Conservation (phyloP, 768 basidiomycete species). For the Termitomyces sp. region DNA sequence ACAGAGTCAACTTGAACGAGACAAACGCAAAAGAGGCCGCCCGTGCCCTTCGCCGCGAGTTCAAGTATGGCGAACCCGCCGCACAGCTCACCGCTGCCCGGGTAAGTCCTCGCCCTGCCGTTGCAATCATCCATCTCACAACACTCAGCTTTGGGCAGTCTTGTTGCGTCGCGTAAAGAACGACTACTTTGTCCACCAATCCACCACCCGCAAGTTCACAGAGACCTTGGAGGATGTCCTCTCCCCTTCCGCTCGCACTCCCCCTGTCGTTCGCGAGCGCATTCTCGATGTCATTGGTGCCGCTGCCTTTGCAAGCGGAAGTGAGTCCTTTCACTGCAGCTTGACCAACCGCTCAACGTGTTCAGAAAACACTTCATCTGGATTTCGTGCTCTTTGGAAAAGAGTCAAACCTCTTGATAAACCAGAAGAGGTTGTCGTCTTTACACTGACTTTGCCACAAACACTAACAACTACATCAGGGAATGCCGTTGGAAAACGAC, state of each 20-base stretch:
- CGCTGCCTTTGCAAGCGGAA: slow-evolving; percentile 54
- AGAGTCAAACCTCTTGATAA: slow-evolving; percentile 76
- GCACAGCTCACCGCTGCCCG: slow-evolving; percentile 74
- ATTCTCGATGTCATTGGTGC: slow-evolving; percentile 79
- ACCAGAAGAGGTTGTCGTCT: slow-evolving; percentile 60
- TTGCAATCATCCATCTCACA: background rate
- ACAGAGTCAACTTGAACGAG: slow-evolving; percentile 70
- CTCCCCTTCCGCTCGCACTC: slow-evolving; percentile 47
- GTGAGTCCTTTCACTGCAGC: slow-evolving; percentile 21
- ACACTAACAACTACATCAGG: slow-evolving; percentile 28
- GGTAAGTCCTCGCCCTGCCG: slow-evolving; percentile 29
- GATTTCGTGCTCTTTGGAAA: slow-evolving; percentile 72
- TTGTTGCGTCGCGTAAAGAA: slow-evolving; percentile 75
- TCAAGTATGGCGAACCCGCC: slow-evolving; percentile 81
- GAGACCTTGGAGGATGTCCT: slow-evolving; percentile 76
- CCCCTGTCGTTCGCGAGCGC: slow-evolving; percentile 77
- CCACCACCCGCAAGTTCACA: slow-evolving; percentile 69
- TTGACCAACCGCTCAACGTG: background rate
- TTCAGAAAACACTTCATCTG: slow-evolving; percentile 25
- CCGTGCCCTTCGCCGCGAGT: slow-evolving; percentile 75
- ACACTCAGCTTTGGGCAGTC: slow-evolving; percentile 77
- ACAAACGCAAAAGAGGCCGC: slow-evolving; percentile 78
- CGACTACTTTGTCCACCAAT: slow-evolving; percentile 64
- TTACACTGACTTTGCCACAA: background rate
- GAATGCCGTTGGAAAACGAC: slow-evolving; percentile 64